Evolutionary conservation across 2,329 filamentous ascomycete genomes (phyloP).

Genomic region (Alternaria sp.): DNA sequence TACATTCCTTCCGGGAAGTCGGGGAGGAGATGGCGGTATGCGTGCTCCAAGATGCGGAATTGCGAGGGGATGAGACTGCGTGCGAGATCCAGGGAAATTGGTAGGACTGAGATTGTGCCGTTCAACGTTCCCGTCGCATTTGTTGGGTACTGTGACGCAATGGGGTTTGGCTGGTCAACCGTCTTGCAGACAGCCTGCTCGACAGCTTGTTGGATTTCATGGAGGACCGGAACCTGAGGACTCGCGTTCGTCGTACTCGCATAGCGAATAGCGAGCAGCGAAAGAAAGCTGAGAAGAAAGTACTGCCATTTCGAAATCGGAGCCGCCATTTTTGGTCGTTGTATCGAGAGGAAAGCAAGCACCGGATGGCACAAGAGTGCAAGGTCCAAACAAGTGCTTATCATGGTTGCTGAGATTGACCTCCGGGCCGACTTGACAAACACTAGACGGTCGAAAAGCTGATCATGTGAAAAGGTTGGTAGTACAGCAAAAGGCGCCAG

Average conservation of each 20-base stretch:
- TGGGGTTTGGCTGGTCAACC: slow-evolving; percentile 55
- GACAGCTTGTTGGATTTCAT: neutral
- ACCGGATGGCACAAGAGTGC: slow-evolving; percentile 42
- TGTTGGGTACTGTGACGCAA: slow-evolving; percentile 55
- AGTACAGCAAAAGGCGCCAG: neutral
- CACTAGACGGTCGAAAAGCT: neutral
- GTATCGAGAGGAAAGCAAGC: slow-evolving; percentile 35
- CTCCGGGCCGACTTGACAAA: neutral
- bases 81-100: slow-evolving; percentile 57
- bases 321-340: slow-evolving; percentile 32
- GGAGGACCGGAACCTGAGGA: neutral
- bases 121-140: slow-evolving; percentile 62
- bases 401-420: slow-evolving; percentile 21
- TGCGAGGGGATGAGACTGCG: slow-evolving; percentile 56
- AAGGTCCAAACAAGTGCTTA: slow-evolving; percentile 37
- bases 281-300: slow-evolving; percentile 35
- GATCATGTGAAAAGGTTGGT: slow-evolving; percentile 11
- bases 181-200: slow-evolving; percentile 26
- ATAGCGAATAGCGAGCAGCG: slow-evolving; percentile 35
- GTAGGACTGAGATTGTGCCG: slow-evolving; percentile 59
- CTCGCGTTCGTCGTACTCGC: slow-evolving; percentile 20
- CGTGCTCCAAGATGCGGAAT: slow-evolving; percentile 59
- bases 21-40: slow-evolving; percentile 57
- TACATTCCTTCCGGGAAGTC: slow-evolving; percentile 60
- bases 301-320: slow-evolving; percentile 34